Percentiles rank a stretch among this genome's conserved stretches.
Evolutionary conservation across 306 rosid species (phyloP).

Genomic region (Mucuna pruriens): DNA sequence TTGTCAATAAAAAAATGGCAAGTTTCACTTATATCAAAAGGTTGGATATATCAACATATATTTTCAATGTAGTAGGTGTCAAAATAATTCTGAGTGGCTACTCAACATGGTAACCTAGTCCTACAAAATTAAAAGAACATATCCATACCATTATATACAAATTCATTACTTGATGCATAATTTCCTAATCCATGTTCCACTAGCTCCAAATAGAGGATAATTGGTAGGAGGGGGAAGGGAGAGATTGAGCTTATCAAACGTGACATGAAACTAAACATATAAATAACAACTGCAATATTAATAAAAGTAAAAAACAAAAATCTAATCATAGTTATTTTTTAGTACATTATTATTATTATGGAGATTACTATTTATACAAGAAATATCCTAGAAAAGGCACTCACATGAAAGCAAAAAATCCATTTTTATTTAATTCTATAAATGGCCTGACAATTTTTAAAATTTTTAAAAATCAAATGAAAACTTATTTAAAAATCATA

Average conservation of each 20-base stretch:
- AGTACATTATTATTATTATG: background rate
- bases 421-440: constrained; percentile 21
- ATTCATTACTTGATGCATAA: constrained; percentile 34
- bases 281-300: constrained; percentile 21
- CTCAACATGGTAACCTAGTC: constrained; percentile 88
- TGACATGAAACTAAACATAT: constrained; percentile 27
- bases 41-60: constrained; percentile 89
- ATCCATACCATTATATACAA: constrained; percentile 66
- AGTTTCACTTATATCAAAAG: constrained; percentile 95
- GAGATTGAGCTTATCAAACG: constrained; percentile 14
- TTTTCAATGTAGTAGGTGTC: constrained; percentile 76
- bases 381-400: constrained; percentile 9
- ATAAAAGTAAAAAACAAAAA: background rate
- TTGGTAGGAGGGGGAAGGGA: background rate
- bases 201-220: background rate
- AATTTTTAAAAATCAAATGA: background rate
- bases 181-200: background rate
- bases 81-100: constrained; percentile 90
- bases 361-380: background rate
- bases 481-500: background rate
- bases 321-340: constrained; percentile 11
- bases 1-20: constrained; percentile 75
- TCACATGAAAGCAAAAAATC: background rate
- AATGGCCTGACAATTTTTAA: constrained; percentile 7
- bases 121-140: constrained; percentile 87